Conservation (phyloP, 768 basidiomycete genomes). For the Boletellus ananas region DNA sequence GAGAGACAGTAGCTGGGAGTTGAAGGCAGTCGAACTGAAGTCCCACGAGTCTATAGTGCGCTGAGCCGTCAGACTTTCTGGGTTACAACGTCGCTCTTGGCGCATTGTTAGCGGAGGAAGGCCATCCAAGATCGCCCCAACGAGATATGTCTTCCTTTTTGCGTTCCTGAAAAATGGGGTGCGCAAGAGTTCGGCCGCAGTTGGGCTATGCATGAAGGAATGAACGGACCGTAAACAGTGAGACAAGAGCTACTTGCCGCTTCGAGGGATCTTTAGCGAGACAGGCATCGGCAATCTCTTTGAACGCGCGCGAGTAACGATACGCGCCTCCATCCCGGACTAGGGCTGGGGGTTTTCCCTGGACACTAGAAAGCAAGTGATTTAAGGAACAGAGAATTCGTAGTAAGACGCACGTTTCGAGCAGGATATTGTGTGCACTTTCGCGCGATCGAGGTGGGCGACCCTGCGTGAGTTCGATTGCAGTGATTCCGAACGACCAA, state of each 20-base stretch:
- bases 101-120: constrained; percentile 70
- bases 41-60: constrained; percentile 80
- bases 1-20: constrained; percentile 30
- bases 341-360: constrained; percentile 73
- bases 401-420: constrained; percentile 57
- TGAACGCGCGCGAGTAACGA: constrained; percentile 78
- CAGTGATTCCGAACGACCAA: constrained; percentile 97
- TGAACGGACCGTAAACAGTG: not conserved
- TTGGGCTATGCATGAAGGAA: constrained; percentile 51
- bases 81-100: constrained; percentile 60
- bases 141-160: constrained; percentile 76
- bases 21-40: constrained; percentile 49
- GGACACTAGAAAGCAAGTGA: constrained; percentile 45
- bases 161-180: constrained; percentile 75
- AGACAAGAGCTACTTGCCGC: constrained; percentile 41
- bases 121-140: constrained; percentile 68
- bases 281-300: constrained; percentile 80
- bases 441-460: constrained; percentile 81
- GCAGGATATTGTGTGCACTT: constrained; percentile 65
- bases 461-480: constrained; percentile 84
- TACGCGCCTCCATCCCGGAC: constrained; percentile 66
- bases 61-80: constrained; percentile 34
- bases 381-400: not conserved
- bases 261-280: constrained; percentile 79
- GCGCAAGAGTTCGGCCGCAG: constrained; percentile 71